Percentiles rank a stretch among this genome's conserved stretches.
These are phyloP conservation scores for Allium cepa DNA, from an alignment of 106 monocot genomes.

Conservation along the genomic window DNA sequence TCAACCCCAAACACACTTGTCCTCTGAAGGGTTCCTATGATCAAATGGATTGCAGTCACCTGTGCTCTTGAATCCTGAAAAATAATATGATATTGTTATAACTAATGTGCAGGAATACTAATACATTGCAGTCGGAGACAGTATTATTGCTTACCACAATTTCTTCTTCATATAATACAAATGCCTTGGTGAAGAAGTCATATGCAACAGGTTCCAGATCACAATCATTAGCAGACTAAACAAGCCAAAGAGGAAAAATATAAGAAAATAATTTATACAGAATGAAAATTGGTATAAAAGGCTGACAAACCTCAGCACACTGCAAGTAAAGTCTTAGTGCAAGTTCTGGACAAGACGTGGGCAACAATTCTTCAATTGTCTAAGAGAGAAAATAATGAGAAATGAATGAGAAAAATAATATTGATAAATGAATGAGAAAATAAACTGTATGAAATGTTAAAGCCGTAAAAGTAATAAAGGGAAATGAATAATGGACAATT, in stretches of 20 bases:
- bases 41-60: conserved; percentile 91
- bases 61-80: conserved; percentile 94
- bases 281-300: neutral
- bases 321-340: conserved; percentile 86
- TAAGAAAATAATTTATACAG: conserved; percentile 2
- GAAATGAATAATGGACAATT: too few relatives aligned
- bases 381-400: conserved; percentile 13
- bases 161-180: conserved; percentile 98
- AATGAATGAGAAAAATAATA: neutral
- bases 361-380: conserved; percentile 82
- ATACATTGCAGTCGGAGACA: neutral
- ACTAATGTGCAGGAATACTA: neutral
- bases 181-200: conserved; percentile 96
- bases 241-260: too few relatives aligned
- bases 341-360: conserved; percentile 83
- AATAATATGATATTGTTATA: neutral
- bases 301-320: conserved; percentile 81
- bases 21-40: conserved; percentile 94
- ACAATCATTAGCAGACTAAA: conserved; percentile 97
- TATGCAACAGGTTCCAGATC: conserved; percentile 96
- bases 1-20: conserved; percentile 96
- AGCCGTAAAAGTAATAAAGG: too few relatives aligned
- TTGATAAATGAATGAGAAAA: too few relatives aligned
- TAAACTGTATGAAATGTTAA: too few relatives aligned
- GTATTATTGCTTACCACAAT: conserved; percentile 51